phyloP scores from a whole-genome alignment of 2,329 filamentous ascomycete genomes.

The Fusarium tupiense region DNA sequence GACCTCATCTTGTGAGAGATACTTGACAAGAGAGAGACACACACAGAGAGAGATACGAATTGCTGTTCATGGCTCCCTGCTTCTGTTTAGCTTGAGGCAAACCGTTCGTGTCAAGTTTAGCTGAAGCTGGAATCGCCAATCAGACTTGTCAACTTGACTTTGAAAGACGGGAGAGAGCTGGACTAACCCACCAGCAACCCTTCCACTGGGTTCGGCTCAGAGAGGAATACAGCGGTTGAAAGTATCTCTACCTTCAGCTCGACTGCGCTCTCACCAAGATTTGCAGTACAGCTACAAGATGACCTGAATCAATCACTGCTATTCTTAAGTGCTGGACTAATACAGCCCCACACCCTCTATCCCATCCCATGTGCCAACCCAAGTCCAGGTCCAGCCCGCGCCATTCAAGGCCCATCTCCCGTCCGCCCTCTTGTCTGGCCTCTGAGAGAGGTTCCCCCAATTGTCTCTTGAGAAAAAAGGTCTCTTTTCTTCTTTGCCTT shows the following conservation, averaged over 20 bases:
- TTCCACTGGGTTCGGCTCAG: conserved; percentile 18
- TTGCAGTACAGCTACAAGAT: neutral
- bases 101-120: conserved; percentile 24
- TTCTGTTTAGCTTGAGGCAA: conserved; percentile 25
- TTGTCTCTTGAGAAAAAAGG: conserved; percentile 16
- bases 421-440: neutral
- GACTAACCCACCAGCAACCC: conserved; percentile 17
- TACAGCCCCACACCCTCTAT: conserved; percentile 24
- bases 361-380: conserved; percentile 24
- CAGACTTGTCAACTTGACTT: neutral
- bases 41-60: neutral
- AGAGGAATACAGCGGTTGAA: neutral
- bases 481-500: neutral
- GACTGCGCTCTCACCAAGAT: accelerated
- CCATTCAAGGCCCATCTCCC: conserved; percentile 24
- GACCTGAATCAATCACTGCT: conserved; percentile 17
- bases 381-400: conserved; percentile 5
- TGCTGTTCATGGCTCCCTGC: conserved; percentile 14
- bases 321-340: conserved; percentile 28
- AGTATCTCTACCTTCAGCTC: conserved; percentile 6
- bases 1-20: neutral
- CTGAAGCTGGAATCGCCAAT: conserved; percentile 22
- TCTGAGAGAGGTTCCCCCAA: conserved; percentile 3
- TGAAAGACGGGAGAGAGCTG: conserved; percentile 20
- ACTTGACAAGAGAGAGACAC: neutral